Percentiles rank a stretch among this genome's conserved stretches.
These are phyloP conservation scores for Phlebopus sp. DNA, from an alignment of 1,284 basidiomycete species.

Conservation along the genomic window DNA sequence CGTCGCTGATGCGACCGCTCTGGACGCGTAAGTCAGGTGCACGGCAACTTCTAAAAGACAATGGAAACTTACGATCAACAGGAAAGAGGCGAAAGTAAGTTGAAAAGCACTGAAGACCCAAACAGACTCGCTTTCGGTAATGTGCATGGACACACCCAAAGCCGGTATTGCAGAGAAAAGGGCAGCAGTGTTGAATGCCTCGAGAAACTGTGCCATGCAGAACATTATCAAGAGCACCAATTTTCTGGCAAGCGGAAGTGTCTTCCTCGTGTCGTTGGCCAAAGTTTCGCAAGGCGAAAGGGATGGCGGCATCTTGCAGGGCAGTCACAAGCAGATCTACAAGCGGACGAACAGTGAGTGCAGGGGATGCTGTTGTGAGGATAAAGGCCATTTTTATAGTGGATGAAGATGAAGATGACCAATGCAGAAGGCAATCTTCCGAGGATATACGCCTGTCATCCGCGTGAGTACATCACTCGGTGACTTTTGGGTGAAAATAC, in stretches of 20 bases:
- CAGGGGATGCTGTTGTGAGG: neutral
- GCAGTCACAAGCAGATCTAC: neutral
- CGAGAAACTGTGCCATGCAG: slow-evolving; percentile 46
- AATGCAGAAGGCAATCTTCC: neutral
- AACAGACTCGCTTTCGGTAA: slow-evolving; percentile 53
- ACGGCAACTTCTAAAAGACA: too few species aligned
- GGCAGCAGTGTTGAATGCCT: slow-evolving; percentile 47
- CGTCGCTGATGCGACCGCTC: slow-evolving; percentile 12
- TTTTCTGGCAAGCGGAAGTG: slow-evolving; percentile 27
- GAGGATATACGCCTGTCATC: too few species aligned
- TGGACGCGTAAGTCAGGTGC: neutral
- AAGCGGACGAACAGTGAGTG: too few species aligned
- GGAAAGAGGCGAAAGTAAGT: slow-evolving; percentile 35
- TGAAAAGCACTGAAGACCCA: slow-evolving; percentile 35
- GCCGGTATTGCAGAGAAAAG: slow-evolving; percentile 44
- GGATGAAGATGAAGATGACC: too few species aligned
- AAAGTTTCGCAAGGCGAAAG: slow-evolving; percentile 13
- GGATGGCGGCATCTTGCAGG: slow-evolving; percentile 13
- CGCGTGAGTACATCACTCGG: neutral
- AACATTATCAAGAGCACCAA: slow-evolving; percentile 39
- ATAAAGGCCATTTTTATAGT: too few species aligned
- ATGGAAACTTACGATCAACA: slow-evolving; percentile 27
- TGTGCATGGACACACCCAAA: slow-evolving; percentile 35
- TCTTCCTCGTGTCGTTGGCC: slow-evolving; percentile 23
- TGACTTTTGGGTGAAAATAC: neutral